These are phyloP conservation scores for Cubamyces sp. DNA, from an alignment of 768 basidiomycete genomes.

Conservation along the genomic window DNA sequence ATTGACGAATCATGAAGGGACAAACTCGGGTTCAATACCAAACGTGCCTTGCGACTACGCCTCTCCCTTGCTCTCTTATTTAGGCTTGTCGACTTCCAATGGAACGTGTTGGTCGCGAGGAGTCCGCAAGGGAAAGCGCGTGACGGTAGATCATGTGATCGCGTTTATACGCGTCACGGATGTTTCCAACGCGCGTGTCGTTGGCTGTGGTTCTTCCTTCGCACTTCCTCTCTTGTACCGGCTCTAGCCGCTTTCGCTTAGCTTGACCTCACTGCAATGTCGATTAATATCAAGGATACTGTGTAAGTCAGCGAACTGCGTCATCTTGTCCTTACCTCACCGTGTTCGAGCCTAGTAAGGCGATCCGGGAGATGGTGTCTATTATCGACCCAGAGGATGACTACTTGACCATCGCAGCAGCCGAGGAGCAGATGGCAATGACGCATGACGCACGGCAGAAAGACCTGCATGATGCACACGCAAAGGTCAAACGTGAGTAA, in stretches of 20 bases:
- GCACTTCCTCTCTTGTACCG: not conserved
- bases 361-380: constrained; percentile 68
- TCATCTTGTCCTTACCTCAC: not conserved
- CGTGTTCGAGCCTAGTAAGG: constrained; percentile 48
- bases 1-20: no score
- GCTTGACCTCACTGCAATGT: constrained; percentile 16
- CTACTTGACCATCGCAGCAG: constrained; percentile 71
- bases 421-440: constrained; percentile 68
- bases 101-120: no score
- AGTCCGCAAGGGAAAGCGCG: not conserved
- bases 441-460: constrained; percentile 63
- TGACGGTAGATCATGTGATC: constrained; percentile 7
- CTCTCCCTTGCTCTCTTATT: no score
- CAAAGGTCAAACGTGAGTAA: constrained; percentile 61
- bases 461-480: constrained; percentile 69
- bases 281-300: constrained; percentile 32
- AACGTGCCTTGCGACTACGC: no score
- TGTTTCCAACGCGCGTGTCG: not conserved
- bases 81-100: no score
- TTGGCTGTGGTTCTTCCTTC: not conserved
- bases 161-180: constrained; percentile 12
- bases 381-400: constrained; percentile 83
- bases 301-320: constrained; percentile 20
- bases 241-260: not conserved
- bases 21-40: no score